Conservation (phyloP, 805 yeast species). For the Suhomyces sp. region DNA sequence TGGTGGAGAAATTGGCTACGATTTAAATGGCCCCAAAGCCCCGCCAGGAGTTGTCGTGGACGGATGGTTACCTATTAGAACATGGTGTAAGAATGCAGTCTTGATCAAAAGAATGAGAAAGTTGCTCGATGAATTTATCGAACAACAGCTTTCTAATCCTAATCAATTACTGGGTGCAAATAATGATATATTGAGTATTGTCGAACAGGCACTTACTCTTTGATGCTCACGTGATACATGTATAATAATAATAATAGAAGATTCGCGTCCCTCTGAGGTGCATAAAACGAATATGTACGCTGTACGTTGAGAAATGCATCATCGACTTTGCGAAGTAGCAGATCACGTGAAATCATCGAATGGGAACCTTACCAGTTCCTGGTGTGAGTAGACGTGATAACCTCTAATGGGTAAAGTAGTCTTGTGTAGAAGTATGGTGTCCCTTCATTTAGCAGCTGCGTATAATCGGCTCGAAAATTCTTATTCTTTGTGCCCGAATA, state of each 20-base stretch:
- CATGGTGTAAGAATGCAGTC: conserved; percentile 95
- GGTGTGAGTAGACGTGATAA: no score
- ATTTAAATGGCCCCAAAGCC: conserved; percentile 41
- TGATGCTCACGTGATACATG: background rate
- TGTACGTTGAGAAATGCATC: background rate
- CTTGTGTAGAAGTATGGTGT: background rate
- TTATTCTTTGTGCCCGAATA: background rate
- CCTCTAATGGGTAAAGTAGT: background rate
- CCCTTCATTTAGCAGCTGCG: no score
- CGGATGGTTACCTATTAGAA: conserved; percentile 83
- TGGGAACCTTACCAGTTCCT: background rate
- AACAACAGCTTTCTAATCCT: conserved; percentile 49
- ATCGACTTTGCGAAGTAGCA: background rate
- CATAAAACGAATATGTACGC: background rate
- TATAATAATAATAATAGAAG: background rate
- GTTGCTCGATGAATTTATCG: conserved; percentile 66
- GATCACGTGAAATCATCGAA: conserved; percentile 1
- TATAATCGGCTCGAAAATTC: no score
- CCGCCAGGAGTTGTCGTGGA: conserved; percentile 84
- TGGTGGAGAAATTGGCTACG: conserved; percentile 71
- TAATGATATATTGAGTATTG: background rate
- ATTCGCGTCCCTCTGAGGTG: background rate
- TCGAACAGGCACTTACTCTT: background rate
- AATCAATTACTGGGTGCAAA: conserved; percentile 6
- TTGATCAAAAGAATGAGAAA: conserved; percentile 66